Percentiles rank a stretch among this genome's conserved stretches.
These are phyloP conservation scores for Arthrobotrys conoides DNA, from an alignment of 2,329 filamentous ascomycete species.

Conservation along the genomic window DNA sequence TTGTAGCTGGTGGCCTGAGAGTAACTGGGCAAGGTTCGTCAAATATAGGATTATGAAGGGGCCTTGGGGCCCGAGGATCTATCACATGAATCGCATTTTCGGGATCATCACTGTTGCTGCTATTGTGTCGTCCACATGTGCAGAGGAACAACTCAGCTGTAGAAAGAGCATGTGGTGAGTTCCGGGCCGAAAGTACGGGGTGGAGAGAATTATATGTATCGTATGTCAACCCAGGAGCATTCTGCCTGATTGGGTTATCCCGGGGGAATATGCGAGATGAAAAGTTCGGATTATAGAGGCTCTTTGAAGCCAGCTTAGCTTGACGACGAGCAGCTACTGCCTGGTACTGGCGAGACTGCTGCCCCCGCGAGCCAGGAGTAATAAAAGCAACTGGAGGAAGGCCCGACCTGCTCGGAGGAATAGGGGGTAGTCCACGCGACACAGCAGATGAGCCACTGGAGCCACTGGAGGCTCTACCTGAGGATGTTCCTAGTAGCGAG, in stretches of 20 bases:
- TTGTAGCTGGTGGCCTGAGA: background rate
- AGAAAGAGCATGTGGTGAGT: conserved; percentile 36
- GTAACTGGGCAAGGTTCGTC: conserved; percentile 16
- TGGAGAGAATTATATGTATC: conserved; percentile 47
- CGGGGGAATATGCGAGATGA: conserved; percentile 21
- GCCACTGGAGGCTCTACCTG: conserved; percentile 2
- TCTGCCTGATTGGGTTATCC: conserved; percentile 20
- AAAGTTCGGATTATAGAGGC: conserved; percentile 15
- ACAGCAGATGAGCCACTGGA: background rate
- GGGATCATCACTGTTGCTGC: conserved; percentile 3
- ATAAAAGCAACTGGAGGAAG: conserved; percentile 48
- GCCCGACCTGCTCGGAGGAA: conserved; percentile 10
- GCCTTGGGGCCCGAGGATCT: conserved; percentile 11
- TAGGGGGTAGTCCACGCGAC: background rate
- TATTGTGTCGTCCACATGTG: conserved; percentile 52
- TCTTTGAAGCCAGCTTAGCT: conserved; percentile 23
- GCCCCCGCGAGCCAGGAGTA: conserved; percentile 28
- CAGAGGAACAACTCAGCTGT: conserved; percentile 58
- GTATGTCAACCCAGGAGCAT: conserved; percentile 30
- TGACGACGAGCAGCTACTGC: conserved; percentile 53
- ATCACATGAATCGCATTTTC: conserved; percentile 2
- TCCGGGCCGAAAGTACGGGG: conserved; percentile 32
- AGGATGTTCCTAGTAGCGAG: conserved; percentile 20
- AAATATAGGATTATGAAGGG: conserved; percentile 5
- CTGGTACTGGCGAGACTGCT: conserved; percentile 54